Base-by-base conservation (phyloP, 345 rosid species). In the Dipteronia sinensis region DNA sequence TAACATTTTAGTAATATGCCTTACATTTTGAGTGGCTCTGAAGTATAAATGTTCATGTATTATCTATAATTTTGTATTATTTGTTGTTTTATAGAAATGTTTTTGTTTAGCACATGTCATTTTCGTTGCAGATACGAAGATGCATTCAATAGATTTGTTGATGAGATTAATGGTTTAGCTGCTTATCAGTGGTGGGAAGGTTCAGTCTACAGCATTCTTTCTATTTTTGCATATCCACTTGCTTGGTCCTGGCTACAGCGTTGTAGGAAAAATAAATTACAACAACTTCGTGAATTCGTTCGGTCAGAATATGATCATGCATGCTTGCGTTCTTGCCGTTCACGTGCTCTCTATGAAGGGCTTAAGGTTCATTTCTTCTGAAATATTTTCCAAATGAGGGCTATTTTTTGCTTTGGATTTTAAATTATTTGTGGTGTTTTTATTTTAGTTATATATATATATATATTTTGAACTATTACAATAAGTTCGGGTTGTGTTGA, bases 141-240 rank as follows among this genome's bases (percentile, higher is more conserved):
- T 81, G 98, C 95, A 11, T 94, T 88, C 83, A 88, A 86, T 73
- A 89, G 88, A 79, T 94, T 94, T 88, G 97, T 91, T 75, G 95
- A 93, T 79, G 97, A 94, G 85, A 90, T 94, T 79, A 94, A 94
- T 85, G 84, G 78, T 77, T 79, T 94, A 83, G 97, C 98, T 81
- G 88, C 95, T 58, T 94, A 93, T 77, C 97, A 91, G 79, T 94
- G 98, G 98, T 94, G 98, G 98, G 97, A 91, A 86, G 98, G 98
- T 80, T 90, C 94, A 3, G 77, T 91, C 38, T 87, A 90, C 85
- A 89, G 87, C 77, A 73, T 93, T 79, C 93, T 94, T 72, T 88
- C 92, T 69, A 67, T 91, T 82, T 85, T 93, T 81, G 97, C 92
- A n/a, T 91, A 89, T 86, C 98, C 97, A 42, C 90, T 94, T 67